Evolutionary conservation across 495 filamentous ascomycete species (phyloP), one percentile per base, ranked within the genome.

Genomic region (Podospora sp.): DNA sequence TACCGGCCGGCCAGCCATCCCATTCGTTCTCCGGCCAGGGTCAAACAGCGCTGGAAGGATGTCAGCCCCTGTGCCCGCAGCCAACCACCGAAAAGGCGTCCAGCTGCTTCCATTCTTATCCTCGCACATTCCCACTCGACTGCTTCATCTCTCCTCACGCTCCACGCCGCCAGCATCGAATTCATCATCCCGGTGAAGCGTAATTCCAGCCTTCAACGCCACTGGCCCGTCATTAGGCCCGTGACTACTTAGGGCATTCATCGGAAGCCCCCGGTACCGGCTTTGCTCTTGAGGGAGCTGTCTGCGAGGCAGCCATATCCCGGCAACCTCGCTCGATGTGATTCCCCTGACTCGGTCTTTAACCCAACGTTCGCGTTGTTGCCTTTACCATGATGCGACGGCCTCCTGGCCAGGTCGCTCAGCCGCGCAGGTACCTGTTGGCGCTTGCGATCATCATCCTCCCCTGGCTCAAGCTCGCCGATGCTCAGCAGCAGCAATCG

Each of bases 401-500:
- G 82, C 83, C 83, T 74, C 81, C 80, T 72, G 78, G 82, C 79
- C 80, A 82, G 67, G 83, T 82, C 79, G 79, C 79, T 71, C 73
- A 71, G 51, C 76, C 73, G 76, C 77, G 75, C 69, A 81, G 80
- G 69, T 76, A 82, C 68, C 68, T 82, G 26, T 69, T 87, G 67
- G 80, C 83, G 63, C 72, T 87, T 62, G 81, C 82, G 40, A 75
- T 87, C 61, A 75, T 83, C 59, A 72, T 87, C 58, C 71, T 88
- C 21, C 81, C 84, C 60, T 82, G 81, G 76, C 79, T 87, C 57
- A 75, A 76, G 27, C 73, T 82, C 70, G 81, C 84, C 73, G 77
- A 85, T 76, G 84, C 84, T 83, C 87, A 85, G 82, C 86, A 85
- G 83, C 85, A 86, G 79, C 84, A 85, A 62, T 78, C 82, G 70